phyloP scores from a whole-genome alignment of 2,329 filamentous ascomycete genomes.

The Beauveria asiatica region DNA sequence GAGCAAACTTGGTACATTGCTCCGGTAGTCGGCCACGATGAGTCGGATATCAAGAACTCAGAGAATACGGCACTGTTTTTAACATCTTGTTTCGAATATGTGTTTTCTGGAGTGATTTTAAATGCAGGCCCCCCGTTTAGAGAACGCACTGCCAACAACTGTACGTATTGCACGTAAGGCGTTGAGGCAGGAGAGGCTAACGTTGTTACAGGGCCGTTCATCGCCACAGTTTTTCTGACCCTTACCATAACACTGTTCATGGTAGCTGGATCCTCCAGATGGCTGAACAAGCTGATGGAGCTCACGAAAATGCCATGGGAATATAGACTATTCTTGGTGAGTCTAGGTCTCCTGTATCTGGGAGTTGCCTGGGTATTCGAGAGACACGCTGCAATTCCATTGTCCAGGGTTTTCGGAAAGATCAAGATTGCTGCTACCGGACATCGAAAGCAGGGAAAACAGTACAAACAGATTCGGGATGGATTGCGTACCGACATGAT shows the following conservation, averaged over 20 bases:
- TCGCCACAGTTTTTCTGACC: slow-evolving; percentile 63
- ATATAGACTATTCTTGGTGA: slow-evolving; percentile 67
- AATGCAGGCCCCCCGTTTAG: slow-evolving; percentile 89
- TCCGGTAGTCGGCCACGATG: slow-evolving; percentile 65
- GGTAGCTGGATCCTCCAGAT: slow-evolving; percentile 63
- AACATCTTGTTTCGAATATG: slow-evolving; percentile 89
- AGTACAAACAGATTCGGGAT: slow-evolving; percentile 4
- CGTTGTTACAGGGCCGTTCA: slow-evolving; percentile 61
- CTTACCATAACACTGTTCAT: slow-evolving; percentile 67
- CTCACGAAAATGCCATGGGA: slow-evolving; percentile 64
- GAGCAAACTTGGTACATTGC: slow-evolving; percentile 80
- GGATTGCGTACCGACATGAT: not conserved
- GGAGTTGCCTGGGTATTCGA: slow-evolving; percentile 33
- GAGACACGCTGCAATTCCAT: not conserved
- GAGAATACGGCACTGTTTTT: slow-evolving; percentile 90
- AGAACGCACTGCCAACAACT: slow-evolving; percentile 69
- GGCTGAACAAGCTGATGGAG: slow-evolving; percentile 71
- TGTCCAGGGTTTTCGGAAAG: not conserved
- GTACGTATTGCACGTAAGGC: slow-evolving; percentile 38
- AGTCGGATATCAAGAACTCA: slow-evolving; percentile 82
- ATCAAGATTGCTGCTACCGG: not conserved
- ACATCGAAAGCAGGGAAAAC: not conserved
- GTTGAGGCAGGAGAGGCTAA: not conserved
- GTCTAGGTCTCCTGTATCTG: slow-evolving; percentile 62
- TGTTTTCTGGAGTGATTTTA: slow-evolving; percentile 78